Base-by-base conservation (phyloP, 2,329 filamentous ascomycete species). In the Lasiodiplodia sp. region DNA sequence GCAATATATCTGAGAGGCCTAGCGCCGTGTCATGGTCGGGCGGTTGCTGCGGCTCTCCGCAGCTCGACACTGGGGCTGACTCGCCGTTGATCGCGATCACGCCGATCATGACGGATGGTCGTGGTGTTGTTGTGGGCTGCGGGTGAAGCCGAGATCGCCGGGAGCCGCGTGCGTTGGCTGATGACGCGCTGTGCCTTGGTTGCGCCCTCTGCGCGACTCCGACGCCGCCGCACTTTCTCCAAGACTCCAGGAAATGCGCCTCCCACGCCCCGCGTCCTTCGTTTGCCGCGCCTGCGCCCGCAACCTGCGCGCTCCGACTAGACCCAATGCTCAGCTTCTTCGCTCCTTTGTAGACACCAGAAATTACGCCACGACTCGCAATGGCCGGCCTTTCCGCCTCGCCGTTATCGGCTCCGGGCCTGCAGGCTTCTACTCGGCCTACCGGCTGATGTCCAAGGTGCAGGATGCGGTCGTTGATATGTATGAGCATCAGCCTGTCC, bases 351-450 rank as follows among this genome's bases (percentile, higher is more conserved):
- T 34, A 2, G n/a, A 10, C 12, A 10, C 14, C 28, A 64, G 51
- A 63, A 40, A 18, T 31, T 67, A 66, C 44, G 64, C 64, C 40
- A 69, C 67, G 38, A 60, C 40, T 40, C 56, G 18, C 25, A 7
- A 55, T 40, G 37, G 16, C 37, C 75, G 85, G 58, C 87, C 88
- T 2, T 89, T 95, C 74, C 91, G 93, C 60, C 86, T 98, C 79
- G 96, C 95, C 69, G 87, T 98, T 71, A 88, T 98, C 73, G 96
- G 95, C 64, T 97, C 96, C 34, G 96, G 96, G 0, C 96, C 96
- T 1, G 96, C 96, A 14, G 96, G 96, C 2, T 99, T 98, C 83
- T 99, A 99, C 78, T 92, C 95, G 0, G 91, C 96, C 0, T 93
- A 96, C 75, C 88, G 94, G 69, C 86, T 97, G 67, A 90, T 98